These are phyloP conservation scores for Russula sp. DNA, from an alignment of 768 basidiomycete species.

Conservation along the genomic window DNA sequence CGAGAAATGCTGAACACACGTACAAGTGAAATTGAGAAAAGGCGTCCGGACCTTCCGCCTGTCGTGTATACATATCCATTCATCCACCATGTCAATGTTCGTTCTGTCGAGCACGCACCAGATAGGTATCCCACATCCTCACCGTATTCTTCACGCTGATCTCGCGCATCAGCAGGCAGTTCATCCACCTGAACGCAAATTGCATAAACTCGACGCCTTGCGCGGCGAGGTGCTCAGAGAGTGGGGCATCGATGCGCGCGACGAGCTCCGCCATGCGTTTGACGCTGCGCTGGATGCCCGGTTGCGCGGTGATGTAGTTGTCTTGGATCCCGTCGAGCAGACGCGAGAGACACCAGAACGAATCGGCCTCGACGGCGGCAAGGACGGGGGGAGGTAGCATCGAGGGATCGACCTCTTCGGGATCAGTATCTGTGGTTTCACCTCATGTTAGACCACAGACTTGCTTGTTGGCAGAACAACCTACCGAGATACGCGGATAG, in stretches of 20 bases:
- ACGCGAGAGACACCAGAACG: constrained; percentile 96
- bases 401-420: constrained; percentile 79
- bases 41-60: constrained; percentile 97
- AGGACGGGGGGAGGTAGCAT: constrained; percentile 62
- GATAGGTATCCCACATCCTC: constrained; percentile 99
- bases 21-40: constrained; percentile 99
- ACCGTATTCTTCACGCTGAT: constrained; percentile 95
- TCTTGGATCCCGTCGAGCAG: constrained; percentile 96
- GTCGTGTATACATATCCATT: neutral
- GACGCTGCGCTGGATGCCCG: constrained; percentile 92
- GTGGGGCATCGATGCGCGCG: constrained; percentile 79
- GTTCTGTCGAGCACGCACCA: constrained; percentile 47
- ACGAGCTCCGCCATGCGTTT: constrained; percentile 92
- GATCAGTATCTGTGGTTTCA: constrained; percentile 67
- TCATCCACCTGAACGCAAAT: constrained; percentile 99
- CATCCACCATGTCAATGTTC: neutral
- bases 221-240: constrained; percentile 77
- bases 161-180: constrained; percentile 96
- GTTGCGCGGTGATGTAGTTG: constrained; percentile 95
- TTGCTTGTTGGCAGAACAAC: constrained; percentile 20
- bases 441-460: neutral
- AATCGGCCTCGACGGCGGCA: constrained; percentile 90
- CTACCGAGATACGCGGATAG: constrained; percentile 89
- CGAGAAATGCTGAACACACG: constrained; percentile 95
- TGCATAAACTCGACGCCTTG: constrained; percentile 99